phyloP scores from a whole-genome alignment of 1,139 yeast genomes.

The Kurtzmaniella quercitrusa region DNA sequence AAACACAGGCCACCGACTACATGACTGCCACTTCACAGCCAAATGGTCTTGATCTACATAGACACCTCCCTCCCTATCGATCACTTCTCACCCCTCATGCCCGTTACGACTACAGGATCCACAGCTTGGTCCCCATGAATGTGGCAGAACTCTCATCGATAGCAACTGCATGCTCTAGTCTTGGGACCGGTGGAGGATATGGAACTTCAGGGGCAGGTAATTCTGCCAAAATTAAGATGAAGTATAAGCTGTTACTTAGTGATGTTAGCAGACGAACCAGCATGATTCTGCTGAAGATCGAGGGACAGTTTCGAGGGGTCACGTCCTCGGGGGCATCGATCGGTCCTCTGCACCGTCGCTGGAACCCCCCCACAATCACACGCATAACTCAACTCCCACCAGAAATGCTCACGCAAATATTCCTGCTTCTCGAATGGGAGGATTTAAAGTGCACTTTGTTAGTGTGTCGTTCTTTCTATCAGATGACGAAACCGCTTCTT shows the following conservation, averaged over 20 bases:
- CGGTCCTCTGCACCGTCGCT: background rate
- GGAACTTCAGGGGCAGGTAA: constrained; percentile 7
- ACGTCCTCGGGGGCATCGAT: background rate
- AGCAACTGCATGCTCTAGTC: constrained; percentile 5
- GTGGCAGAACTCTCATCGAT: constrained; percentile 26
- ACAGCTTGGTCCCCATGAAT: constrained; percentile 34
- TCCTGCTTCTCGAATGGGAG: constrained; percentile 13
- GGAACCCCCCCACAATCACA: constrained; percentile 8
- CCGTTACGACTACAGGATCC: constrained; percentile 41
- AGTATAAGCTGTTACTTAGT: constrained; percentile 37
- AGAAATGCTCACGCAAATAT: background rate
- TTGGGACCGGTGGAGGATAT: constrained; percentile 2
- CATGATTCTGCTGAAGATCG: constrained; percentile 12
- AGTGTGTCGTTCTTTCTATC: constrained; percentile 48
- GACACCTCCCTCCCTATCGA: constrained; percentile 42
- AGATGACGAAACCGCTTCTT: constrained; percentile 48
- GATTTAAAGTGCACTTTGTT: constrained; percentile 39
- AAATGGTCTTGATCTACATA: constrained; percentile 21
- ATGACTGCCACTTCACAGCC: background rate
- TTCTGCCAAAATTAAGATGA: constrained; percentile 28
- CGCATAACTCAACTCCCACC: constrained; percentile 1
- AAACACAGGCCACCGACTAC: background rate
- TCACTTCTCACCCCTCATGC: constrained; percentile 40
- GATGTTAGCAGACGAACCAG: constrained; percentile 35
- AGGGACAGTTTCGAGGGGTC: constrained; percentile 8